phyloP scores from a whole-genome alignment of 108 stramenopile species.

The Thalassiosira profunda region DNA sequence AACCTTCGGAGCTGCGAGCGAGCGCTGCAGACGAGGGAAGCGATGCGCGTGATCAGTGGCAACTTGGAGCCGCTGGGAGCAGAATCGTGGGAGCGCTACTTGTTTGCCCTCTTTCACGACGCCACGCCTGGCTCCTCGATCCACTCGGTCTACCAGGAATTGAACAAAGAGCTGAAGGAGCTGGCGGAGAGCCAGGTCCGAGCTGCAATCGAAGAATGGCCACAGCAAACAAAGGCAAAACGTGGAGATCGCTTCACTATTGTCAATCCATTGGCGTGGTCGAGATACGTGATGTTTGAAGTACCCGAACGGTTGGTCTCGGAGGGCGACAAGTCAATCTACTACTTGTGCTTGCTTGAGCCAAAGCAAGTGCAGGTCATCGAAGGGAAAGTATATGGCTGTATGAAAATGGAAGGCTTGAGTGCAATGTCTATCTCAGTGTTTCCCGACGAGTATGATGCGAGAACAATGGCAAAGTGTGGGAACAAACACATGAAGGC shows the following conservation, averaged over 20 bases:
- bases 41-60: conserved; percentile 5
- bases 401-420: conserved; percentile 1
- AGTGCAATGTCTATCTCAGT: neutral
- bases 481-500: neutral
- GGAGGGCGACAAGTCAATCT: too few relatives aligned
- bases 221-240: neutral
- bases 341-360: too few relatives aligned
- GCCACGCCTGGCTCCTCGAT: conserved; percentile 12
- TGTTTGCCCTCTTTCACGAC: conserved; percentile 5
- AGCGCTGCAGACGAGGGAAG: conserved; percentile 7
- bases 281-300: neutral
- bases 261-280: conserved; percentile 10
- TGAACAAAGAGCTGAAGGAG: conserved; percentile 2
- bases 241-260: neutral
- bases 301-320: neutral
- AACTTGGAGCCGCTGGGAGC: neutral
- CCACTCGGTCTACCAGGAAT: conserved; percentile 1
- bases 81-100: conserved; percentile 3
- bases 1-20: conserved; percentile 1
- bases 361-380: neutral
- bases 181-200: neutral
- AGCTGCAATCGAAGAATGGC: conserved; percentile 5
- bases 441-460: neutral
- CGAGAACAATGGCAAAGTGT: neutral
- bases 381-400: neutral